A percentile compares a stretch with the other conserved stretches of the same genome.
Evolutionary conservation across 805 yeast species (phyloP).

Genomic region (Barnettozyma sucrosica): DNA sequence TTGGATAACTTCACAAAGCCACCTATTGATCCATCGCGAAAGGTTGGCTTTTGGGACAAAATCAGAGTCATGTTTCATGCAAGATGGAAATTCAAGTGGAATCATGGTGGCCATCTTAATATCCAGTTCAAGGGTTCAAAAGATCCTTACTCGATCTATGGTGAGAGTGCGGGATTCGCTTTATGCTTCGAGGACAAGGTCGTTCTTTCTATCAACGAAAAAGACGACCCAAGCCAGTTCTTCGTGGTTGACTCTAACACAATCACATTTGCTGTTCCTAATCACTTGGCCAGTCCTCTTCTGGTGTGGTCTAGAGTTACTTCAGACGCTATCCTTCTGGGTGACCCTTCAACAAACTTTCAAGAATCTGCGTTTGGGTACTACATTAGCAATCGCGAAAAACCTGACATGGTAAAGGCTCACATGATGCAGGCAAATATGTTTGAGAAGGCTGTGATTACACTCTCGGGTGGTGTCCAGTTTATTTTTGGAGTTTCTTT

Average conservation of each 20-base stretch:
- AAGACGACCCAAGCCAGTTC: constrained; percentile 64
- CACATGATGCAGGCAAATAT: constrained; percentile 22
- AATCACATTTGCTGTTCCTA: constrained; percentile 70
- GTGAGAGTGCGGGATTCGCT: constrained; percentile 68
- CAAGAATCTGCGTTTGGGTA: constrained; percentile 45
- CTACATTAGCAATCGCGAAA: constrained; percentile 30
- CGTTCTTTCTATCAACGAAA: constrained; percentile 51
- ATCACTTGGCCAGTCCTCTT: constrained; percentile 50
- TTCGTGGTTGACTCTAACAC: constrained; percentile 56
- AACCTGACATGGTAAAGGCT: constrained; percentile 16
- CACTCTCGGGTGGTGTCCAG: constrained; percentile 53
- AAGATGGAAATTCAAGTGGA: constrained; percentile 46
- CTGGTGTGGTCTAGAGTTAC: constrained; percentile 56
- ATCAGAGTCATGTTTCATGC: constrained; percentile 75
- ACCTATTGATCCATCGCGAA: constrained; percentile 79
- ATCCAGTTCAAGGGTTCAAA: constrained; percentile 67
- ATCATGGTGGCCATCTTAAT: constrained; percentile 44
- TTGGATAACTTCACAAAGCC: constrained; percentile 86
- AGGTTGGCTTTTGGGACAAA: constrained; percentile 92
- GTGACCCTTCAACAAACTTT: constrained; percentile 37
- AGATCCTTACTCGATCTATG: constrained; percentile 71
- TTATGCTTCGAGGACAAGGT: constrained; percentile 65
- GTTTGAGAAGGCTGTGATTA: constrained; percentile 50
- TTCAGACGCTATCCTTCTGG: constrained; percentile 38
- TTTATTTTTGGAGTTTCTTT: constrained; percentile 54